Conservation (phyloP, 116 monocot species). For the Trichopus zeylanicus region DNA sequence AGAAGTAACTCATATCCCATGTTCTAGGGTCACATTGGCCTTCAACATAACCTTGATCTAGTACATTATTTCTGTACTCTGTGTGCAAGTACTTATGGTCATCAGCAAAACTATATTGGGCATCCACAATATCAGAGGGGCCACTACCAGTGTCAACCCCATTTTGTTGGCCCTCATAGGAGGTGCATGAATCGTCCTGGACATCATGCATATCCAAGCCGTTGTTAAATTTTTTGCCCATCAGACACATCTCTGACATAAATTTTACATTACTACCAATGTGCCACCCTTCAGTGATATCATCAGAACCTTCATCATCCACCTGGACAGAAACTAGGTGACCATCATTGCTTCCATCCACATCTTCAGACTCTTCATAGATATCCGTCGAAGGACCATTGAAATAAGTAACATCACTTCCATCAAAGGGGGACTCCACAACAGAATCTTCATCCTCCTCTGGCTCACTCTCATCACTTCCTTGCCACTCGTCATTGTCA, state of each 20-base stretch:
- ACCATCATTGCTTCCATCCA: slow-evolving; percentile 10
- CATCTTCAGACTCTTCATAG: slow-evolving; percentile 15
- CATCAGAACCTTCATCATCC: neutral
- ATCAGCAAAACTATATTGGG: slow-evolving; percentile 3
- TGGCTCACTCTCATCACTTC: slow-evolving; percentile 19
- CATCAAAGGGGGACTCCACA: slow-evolving; percentile 30
- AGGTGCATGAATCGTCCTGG: slow-evolving; percentile 62
- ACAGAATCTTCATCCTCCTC: slow-evolving; percentile 54
- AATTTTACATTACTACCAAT: neutral
- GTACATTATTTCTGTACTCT: slow-evolving; percentile 18
- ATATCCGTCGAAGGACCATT: slow-evolving; percentile 6
- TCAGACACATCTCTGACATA: neutral
- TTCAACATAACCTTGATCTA: slow-evolving; percentile 4
- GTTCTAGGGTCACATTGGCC: slow-evolving; percentile 24
- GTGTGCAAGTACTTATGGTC: slow-evolving; percentile 10
- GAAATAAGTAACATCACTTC: slow-evolving; percentile 7
- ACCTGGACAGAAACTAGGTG: slow-evolving; percentile 6
- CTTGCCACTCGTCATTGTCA: slow-evolving; percentile 87
- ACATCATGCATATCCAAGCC: slow-evolving; percentile 19
- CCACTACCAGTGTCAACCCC: slow-evolving; percentile 8
- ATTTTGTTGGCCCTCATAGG: slow-evolving; percentile 35
- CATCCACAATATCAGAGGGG: neutral
- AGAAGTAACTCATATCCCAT: slow-evolving; percentile 43
- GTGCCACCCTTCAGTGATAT: slow-evolving; percentile 4
- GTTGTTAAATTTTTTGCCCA: neutral